These are phyloP conservation scores for Leccinum aurantiacum DNA, from an alignment of 768 basidiomycete species.

Conservation along the genomic window DNA sequence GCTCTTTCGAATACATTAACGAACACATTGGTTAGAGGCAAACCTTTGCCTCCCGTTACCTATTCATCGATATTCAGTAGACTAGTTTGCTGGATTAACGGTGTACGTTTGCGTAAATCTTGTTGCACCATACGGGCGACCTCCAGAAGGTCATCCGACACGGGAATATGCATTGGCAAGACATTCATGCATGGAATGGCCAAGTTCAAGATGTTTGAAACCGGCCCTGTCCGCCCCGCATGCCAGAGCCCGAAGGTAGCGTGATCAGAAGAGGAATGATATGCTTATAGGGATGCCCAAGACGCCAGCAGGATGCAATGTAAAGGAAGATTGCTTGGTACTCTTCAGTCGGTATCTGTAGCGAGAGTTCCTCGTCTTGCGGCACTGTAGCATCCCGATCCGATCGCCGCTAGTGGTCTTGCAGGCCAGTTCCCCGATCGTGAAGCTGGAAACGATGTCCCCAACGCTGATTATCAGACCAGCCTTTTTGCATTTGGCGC, in stretches of 20 bases:
- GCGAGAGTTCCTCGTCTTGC: no score
- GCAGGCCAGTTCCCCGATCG: no score
- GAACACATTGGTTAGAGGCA: conserved; percentile 43
- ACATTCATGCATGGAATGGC: conserved; percentile 48
- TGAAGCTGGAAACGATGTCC: no score
- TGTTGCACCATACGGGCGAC: conserved; percentile 35
- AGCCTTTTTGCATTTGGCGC: no score
- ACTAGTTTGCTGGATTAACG: conserved; percentile 43
- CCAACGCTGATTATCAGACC: no score
- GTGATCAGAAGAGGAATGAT: conserved; percentile 24
- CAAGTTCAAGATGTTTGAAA: conserved; percentile 37
- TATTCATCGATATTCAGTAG: conserved; percentile 37
- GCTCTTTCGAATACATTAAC: conserved; percentile 42
- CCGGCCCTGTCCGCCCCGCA: conserved; percentile 39
- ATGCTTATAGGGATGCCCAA: conserved; percentile 43
- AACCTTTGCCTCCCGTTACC: conserved; percentile 29
- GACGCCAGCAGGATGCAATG: conserved; percentile 43
- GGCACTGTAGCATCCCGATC: no score
- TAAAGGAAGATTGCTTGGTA: conserved; percentile 23
- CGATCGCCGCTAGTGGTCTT: no score
- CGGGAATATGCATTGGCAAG: conserved; percentile 37
- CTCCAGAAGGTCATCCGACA: conserved; percentile 21
- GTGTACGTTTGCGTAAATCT: conserved; percentile 38
- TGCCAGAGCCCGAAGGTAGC: conserved; percentile 50
- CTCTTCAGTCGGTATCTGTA: no score